Evolutionary conservation across 495 filamentous ascomycete genomes (phyloP).

Genomic region (Diplogelasinospora grovesii): DNA sequence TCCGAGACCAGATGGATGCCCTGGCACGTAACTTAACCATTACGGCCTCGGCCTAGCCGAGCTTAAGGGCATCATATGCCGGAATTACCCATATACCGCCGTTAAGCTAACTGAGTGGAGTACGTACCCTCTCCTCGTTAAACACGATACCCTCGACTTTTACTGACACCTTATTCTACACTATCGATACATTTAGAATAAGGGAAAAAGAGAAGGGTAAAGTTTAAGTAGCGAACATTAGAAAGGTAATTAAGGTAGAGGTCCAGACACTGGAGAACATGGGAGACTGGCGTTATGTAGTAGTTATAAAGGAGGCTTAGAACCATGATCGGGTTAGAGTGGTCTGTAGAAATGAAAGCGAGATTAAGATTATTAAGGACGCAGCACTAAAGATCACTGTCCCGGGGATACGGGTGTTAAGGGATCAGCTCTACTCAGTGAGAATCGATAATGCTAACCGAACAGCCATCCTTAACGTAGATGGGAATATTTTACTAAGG

Average conservation of each 20-base stretch:
- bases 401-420: too few relatives aligned
- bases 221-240: neutral
- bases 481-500: too few relatives aligned
- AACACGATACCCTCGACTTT: neutral
- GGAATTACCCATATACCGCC: conserved; percentile 3
- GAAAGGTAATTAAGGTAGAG: conserved; percentile 2
- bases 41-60: neutral
- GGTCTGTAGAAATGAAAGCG: conserved; percentile 2
- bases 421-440: too few relatives aligned
- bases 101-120: conserved; percentile 2
- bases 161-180: conserved; percentile 4
- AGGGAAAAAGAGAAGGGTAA: neutral
- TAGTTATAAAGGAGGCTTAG: neutral
- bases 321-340: conserved; percentile 3
- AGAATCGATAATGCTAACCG: too few relatives aligned
- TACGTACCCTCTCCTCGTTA: conserved; percentile 3
- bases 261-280: neutral
- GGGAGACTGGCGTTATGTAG: too few relatives aligned
- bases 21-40: conserved; percentile 1
- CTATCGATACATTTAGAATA: conserved; percentile 1
- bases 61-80: conserved; percentile 4
- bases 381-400: too few relatives aligned
- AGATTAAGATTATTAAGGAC: neutral
- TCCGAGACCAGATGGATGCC: too few relatives aligned
- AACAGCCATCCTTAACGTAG: too few relatives aligned